phyloP scores from a whole-genome alignment of 23 red algal genomes.

The Chondrus crispus region DNA sequence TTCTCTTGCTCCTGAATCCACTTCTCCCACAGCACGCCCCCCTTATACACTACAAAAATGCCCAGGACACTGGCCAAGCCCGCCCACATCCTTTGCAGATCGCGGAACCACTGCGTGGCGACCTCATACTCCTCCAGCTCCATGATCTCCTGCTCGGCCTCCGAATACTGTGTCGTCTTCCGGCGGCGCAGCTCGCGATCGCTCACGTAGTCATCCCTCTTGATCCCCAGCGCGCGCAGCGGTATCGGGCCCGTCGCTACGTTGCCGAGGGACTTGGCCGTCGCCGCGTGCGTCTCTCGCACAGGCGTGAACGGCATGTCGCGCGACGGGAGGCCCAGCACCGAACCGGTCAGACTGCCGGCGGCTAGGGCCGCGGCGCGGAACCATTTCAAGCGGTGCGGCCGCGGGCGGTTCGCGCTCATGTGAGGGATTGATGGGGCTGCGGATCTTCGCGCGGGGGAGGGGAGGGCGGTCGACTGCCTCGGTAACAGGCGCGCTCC shows the following conservation, averaged over 20 bases:
- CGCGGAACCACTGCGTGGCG: constrained; percentile 33
- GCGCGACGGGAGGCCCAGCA: not conserved
- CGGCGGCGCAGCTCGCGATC: constrained; percentile 33
- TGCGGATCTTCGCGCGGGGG: not conserved
- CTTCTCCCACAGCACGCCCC: constrained; percentile 76
- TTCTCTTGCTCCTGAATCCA: constrained; percentile 80
- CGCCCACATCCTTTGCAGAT: constrained; percentile 34
- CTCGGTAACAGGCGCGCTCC: not conserved
- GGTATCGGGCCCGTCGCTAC: constrained; percentile 23
- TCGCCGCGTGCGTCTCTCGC: too few species aligned
- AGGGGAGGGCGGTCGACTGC: not conserved
- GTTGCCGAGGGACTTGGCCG: too few species aligned
- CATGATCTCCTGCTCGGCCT: constrained; percentile 80
- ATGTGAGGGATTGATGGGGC: too few species aligned
- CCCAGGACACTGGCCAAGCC: constrained; percentile 37
- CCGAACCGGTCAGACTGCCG: not conserved
- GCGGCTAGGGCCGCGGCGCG: not conserved
- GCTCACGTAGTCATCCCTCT: constrained; percentile 44
- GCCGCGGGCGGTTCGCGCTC: not conserved
- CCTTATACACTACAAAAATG: constrained; percentile 55
- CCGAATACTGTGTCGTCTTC: constrained; percentile 53
- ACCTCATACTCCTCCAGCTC: constrained; percentile 65
- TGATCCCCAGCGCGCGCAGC: constrained; percentile 49
- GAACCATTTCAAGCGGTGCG: not conserved
- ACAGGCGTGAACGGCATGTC: too few species aligned